Evolutionary conservation across 148 eudicot genomes (phyloP), one percentile per base, ranked within the genome.

Genomic region (Euryodendron excelsum): DNA sequence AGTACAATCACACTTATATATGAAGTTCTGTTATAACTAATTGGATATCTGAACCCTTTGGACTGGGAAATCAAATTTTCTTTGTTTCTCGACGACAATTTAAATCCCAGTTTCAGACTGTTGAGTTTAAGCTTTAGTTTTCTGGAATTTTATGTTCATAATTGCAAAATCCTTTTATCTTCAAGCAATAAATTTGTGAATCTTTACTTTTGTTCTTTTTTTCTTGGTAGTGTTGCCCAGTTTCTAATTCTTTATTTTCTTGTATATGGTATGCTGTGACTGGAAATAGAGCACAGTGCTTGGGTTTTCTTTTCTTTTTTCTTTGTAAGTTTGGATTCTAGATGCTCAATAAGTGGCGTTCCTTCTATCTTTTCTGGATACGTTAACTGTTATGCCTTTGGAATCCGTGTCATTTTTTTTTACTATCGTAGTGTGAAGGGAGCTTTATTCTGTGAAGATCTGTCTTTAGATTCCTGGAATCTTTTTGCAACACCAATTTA

Each of bases 331-430:
- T 64, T 39, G 72, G 61, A 76, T 64, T 79, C 79, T 72, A 76
- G 72, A 83, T 83, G 59, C 85, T 74, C 64, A 73, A 25, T 64
- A n/a, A 66, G 50, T 58, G 73, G 69, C 68, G 33, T 60, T 36
- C 73, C 47, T 66, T 70, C 30, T 44, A 21, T 21, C 31, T 77
- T 34, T 78, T 37, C 74, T 28, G 39, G 30, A 36, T 59, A 45
- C 44, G 18, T 79, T 47, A 15, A 45, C 33, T 78, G 5, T 47
- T 68, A 70, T 62, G 66, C 50, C 45, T 68, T 75, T 78, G 58
- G 30, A 74, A 67, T 70, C 41, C 44, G 36, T 33, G 20, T 55
- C 74, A 33, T 48, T 80, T 20, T 75, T 13, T 23, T 11, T 62
- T 37, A 17, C 27, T n/a, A n/a, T n/a, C n/a, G 14, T 13, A 10